These are phyloP conservation scores for Rhytidhysteron rufulum DNA, from an alignment of 2,329 filamentous ascomycete species.

Conservation along the genomic window DNA sequence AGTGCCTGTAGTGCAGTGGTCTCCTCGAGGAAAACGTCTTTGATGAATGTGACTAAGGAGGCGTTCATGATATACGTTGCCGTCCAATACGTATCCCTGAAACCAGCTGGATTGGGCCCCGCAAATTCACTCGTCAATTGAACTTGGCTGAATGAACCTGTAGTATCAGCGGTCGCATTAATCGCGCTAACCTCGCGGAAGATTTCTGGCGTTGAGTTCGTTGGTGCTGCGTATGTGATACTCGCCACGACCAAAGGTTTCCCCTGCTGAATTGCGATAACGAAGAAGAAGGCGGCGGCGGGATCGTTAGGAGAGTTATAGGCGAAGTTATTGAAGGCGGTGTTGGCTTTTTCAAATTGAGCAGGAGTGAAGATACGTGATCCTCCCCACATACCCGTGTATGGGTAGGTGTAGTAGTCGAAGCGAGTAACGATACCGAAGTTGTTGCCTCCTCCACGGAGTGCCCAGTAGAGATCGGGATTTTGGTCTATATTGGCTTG, in stretches of 20 bases:
- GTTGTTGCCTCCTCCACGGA: conserved; percentile 34
- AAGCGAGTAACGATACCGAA: conserved; percentile 34
- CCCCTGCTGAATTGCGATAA: conserved; percentile 4
- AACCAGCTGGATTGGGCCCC: conserved; percentile 27
- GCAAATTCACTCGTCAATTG: conserved; percentile 33
- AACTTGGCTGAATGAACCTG: conserved; percentile 15
- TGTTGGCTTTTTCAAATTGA: conserved; percentile 1
- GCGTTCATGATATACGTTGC: conserved; percentile 22
- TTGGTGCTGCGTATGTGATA: conserved; percentile 22
- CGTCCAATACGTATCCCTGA: conserved; percentile 25
- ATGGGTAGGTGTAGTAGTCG: conserved; percentile 15
- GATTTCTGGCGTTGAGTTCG: conserved; percentile 17
- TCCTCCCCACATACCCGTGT: conserved; percentile 23
- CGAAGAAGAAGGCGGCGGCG: conserved; percentile 7
- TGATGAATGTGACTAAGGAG: conserved; percentile 14
- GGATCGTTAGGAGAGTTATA: conserved; percentile 5
- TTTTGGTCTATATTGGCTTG: conserved; percentile 17
- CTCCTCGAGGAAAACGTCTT: conserved; percentile 21
- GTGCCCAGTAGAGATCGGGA: conserved; percentile 37
- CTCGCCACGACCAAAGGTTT: neutral
- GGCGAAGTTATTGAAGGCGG: conserved; percentile 7
- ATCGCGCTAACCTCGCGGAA: conserved; percentile 24
- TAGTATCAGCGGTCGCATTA: conserved; percentile 10
- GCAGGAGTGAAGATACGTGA: conserved; percentile 8
- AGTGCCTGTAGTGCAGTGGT: conserved; percentile 12